Evolutionary conservation across 176 grass and related monocot genomes (phyloP), one percentile per base, ranked within the genome.

Genomic region (Raddia guianensis): DNA sequence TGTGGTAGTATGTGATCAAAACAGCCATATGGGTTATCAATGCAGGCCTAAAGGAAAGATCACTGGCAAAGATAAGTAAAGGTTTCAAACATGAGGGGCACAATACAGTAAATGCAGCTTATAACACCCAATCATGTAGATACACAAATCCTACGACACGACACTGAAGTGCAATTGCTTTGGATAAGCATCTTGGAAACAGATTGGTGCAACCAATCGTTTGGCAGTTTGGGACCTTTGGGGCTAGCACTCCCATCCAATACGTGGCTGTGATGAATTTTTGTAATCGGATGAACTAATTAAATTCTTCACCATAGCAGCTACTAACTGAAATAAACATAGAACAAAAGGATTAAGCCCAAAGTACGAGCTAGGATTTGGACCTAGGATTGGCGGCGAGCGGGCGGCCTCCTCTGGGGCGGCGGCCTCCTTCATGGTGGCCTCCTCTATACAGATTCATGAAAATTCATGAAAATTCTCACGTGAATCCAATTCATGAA

Each of bases 211-310:
- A 59, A 40, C 63, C 18, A 49, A 12, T 70, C 18, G 13, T 15
- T 12, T 50, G 64, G 64, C 46, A n/a, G 13, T 15, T 12, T 50
- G 64, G 64, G 68, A 13, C 8, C 32, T n/a, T 19, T 52, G 49
- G 27, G 48, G 63, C 6, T 81, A 20, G 64, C 76, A 64, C 43
- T 78, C 7, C 15, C 48, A 58, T 69, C 82, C 79, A 95, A 80
- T 50, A 96, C 81, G 27, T 27, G 27, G 27, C 27, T 27, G 27
- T 27, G 27, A 27, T 27, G 27, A 27, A 27, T 1, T 27, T 27
- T 27, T 27, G 27, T 27, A 27, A 27, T 27, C 27, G 27, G 27
- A 27, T 27, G 27, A 27, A 27, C 27, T 27, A 27, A 27, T 27
- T 27, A 27, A 27, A 27, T 27, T 27, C 27, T 27, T 27, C 27